Percentiles rank a stretch among this genome's conserved stretches.
Evolutionary conservation across 208 protist species (phyloP).

Genomic region (Leishmania gerbilli): DNA sequence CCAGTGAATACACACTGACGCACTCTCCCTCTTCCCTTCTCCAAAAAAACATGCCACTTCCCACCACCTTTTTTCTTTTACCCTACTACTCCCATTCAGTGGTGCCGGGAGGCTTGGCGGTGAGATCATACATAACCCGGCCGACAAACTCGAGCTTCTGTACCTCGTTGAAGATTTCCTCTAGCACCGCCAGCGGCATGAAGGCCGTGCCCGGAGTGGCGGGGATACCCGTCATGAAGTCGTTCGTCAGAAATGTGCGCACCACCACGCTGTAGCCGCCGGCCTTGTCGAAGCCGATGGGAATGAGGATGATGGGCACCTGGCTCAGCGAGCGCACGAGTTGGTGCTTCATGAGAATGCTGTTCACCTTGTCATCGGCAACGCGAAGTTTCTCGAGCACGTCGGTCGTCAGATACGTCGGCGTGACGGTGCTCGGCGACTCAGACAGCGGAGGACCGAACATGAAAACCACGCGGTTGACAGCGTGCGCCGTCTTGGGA

Average conservation of each 20-base stretch:
- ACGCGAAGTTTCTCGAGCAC: slow-evolving; percentile 90
- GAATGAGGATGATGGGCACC: slow-evolving; percentile 94
- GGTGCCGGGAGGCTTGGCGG: slow-evolving; percentile 97
- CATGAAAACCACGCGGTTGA: slow-evolving; percentile 95
- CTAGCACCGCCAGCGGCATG: slow-evolving; percentile 83
- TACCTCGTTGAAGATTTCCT: slow-evolving; percentile 82
- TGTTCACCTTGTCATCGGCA: slow-evolving; percentile 92
- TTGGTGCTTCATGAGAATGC: slow-evolving; percentile 70
- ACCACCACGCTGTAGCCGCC: slow-evolving; percentile 86
- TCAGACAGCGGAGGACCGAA: slow-evolving; percentile 64
- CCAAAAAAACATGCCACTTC: neutral
- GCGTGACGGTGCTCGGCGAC: slow-evolving; percentile 55
- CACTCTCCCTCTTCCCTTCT: neutral
- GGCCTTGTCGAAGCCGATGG: slow-evolving; percentile 83
- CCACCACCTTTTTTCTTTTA: neutral
- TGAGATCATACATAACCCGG: slow-evolving; percentile 96
- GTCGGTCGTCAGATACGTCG: slow-evolving; percentile 64
- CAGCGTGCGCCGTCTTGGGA: slow-evolving; percentile 88
- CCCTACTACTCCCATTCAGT: slow-evolving; percentile 96
- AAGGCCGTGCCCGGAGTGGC: slow-evolving; percentile 81
- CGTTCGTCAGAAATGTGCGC: slow-evolving; percentile 96
- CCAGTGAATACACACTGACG: neutral
- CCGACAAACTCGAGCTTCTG: slow-evolving; percentile 81
- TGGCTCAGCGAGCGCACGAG: slow-evolving; percentile 90
- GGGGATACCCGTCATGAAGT: slow-evolving; percentile 97